Evolutionary conservation across 1,139 yeast genomes (phyloP), one percentile per base, ranked within the genome.

Genomic region (Sugiyamaella grinbergsii): DNA sequence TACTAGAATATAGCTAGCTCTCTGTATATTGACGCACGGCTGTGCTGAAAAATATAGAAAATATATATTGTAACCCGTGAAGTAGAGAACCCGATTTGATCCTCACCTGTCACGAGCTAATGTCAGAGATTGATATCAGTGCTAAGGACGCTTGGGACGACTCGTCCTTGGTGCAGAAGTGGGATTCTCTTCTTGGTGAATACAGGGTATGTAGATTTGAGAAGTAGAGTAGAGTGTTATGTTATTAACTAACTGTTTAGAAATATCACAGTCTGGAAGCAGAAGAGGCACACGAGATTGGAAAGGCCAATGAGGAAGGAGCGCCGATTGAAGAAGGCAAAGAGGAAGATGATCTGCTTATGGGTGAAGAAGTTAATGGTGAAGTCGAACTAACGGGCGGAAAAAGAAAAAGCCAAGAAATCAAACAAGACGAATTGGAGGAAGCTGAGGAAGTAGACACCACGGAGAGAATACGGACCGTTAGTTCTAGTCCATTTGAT

Each of bases 121-220:
- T 37, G 41, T n/a, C 34, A 26, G 34, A 36, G 36, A 50, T 57
- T 28, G 55, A 56, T 46, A 46, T 56, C 20, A 37, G 26, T 10
- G 57, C 53, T 33, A 48, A 56, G 31, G 65, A 62, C 34, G 54
- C 54, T 3, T 64, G 67, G 67, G 68, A 64, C 42, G 68, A 64
- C 45, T 40, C 56, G n/a, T 44, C 50, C 20, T 53, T 64, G 16
- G 54, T 62, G 16, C 31, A 45, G 20, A 50, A 56, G 10, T 64
- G 67, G 66, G 61, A 63, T 13, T 49, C 51, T 5, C 57, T 62
- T 7, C 51, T 56, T 23, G 58, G 56, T 13, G 67, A 64, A 51
- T 64, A 63, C 50, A 55, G 59, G 54, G 58, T 54, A 29, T 29
- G 33, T 29, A 28, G 55, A 42, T 7, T 16, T 11, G 7, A n/a